Evolutionary conservation across 768 basidiomycete genomes (phyloP).

Genomic region (Collybiopsis confluens): DNA sequence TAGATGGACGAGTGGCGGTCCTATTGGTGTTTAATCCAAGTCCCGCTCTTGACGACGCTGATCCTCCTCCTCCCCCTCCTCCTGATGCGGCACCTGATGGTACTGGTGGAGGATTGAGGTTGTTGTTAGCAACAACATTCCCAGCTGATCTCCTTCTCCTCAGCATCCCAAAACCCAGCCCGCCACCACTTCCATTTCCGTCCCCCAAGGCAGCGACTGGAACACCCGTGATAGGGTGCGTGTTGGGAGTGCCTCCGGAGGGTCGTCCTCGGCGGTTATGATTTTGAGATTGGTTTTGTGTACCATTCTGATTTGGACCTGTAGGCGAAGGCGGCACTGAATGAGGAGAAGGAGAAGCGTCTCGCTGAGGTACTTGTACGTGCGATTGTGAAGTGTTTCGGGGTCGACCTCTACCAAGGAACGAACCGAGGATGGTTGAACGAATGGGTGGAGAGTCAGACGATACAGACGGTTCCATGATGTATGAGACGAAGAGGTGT

Average conservation of each 20-base stretch:
- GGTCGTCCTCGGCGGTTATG: conserved; percentile 66
- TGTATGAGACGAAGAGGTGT: too few species aligned
- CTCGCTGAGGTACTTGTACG: conserved; percentile 39
- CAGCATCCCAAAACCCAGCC: neutral
- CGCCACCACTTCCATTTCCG: conserved; percentile 6
- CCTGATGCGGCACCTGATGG: neutral
- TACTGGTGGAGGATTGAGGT: neutral
- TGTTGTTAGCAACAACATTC: conserved; percentile 1
- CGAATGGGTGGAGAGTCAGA: too few species aligned
- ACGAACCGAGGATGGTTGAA: neutral
- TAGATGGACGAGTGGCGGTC: conserved; percentile 13
- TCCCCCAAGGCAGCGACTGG: conserved; percentile 16
- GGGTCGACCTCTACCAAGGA: conserved; percentile 47
- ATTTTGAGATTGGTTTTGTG: conserved; percentile 41
- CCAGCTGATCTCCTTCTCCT: neutral
- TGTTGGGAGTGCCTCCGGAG: conserved; percentile 52
- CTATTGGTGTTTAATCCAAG: neutral
- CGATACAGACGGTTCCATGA: too few species aligned
- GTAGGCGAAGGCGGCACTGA: conserved; percentile 32
- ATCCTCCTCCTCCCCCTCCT: too few species aligned
- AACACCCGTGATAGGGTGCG: neutral
- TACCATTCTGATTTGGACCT: conserved; percentile 23
- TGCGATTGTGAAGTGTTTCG: conserved; percentile 65
- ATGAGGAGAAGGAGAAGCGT: conserved; percentile 43
- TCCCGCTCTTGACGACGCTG: neutral